These are phyloP conservation scores for Aspergillus tubingensis DNA, from an alignment of 2,329 filamentous ascomycete species.

Conservation along the genomic window DNA sequence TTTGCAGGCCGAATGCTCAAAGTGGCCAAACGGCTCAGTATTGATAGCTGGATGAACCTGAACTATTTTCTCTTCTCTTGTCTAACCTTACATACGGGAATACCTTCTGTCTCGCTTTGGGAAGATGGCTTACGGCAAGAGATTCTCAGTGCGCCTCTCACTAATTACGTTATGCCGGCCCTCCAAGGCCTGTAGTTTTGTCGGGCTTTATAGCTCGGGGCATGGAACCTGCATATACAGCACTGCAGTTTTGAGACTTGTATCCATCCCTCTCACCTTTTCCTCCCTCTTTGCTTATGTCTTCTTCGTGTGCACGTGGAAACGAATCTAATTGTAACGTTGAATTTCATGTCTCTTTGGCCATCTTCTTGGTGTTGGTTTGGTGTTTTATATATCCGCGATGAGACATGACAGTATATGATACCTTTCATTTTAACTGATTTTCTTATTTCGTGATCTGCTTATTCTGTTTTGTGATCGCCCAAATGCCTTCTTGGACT, in stretches of 20 bases:
- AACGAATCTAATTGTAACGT: not conserved
- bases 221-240: not conserved
- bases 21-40: conserved; percentile 39
- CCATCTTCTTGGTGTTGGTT: not conserved
- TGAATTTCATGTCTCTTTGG: not conserved
- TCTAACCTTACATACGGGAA: conserved; percentile 32
- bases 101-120: conserved; percentile 30
- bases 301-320: no score
- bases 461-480: not conserved
- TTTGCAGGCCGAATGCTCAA: conserved; percentile 45
- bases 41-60: conserved; percentile 37
- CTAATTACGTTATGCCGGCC: conserved; percentile 36
- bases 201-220: not conserved
- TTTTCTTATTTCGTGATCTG: not conserved
- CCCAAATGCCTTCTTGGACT: not conserved
- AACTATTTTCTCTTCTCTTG: conserved; percentile 40
- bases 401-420: not conserved
- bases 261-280: not conserved
- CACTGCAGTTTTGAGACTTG: not conserved
- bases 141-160: conserved; percentile 40
- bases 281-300: no score
- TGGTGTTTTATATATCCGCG: not conserved
- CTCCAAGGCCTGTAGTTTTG: conserved; percentile 13
- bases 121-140: conserved; percentile 38
- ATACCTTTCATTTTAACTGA: not conserved